These are phyloP conservation scores for Choanephora cucurbitarum DNA, from an alignment of 371 early-diverging fungal species.

Conservation along the genomic window DNA sequence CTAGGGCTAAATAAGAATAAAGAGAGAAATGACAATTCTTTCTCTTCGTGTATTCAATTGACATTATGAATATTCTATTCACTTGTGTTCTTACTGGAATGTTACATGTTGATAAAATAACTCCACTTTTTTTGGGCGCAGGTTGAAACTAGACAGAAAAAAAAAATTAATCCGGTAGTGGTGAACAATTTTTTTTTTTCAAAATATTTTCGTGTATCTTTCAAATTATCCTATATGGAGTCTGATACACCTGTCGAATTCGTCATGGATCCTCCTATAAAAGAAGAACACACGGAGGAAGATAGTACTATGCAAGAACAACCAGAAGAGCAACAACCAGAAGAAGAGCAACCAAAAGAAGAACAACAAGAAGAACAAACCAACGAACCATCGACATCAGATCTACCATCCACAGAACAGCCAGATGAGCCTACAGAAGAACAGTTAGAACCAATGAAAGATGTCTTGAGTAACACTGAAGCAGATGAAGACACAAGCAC, in stretches of 20 bases:
- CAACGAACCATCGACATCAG: neutral
- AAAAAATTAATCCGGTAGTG: too few relatives aligned
- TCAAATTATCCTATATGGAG: slow-evolving; percentile 1
- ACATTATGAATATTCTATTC: too few relatives aligned
- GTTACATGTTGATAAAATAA: too few relatives aligned
- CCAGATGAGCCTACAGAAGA: slow-evolving; percentile 2
- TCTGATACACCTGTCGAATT: slow-evolving; percentile 7
- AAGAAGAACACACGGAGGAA: neutral
- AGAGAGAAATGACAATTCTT: too few relatives aligned
- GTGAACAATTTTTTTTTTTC: neutral
- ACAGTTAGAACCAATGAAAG: neutral
- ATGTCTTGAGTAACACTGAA: neutral
- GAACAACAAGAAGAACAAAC: neutral
- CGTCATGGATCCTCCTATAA: neutral
- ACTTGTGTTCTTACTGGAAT: too few relatives aligned
- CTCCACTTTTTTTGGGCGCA: too few relatives aligned
- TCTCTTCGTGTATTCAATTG: too few relatives aligned
- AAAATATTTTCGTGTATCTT: neutral
- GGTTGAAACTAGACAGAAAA: too few relatives aligned
- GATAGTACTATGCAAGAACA: slow-evolving; percentile 3
- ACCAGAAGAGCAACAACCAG: neutral
- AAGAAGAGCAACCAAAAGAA: neutral
- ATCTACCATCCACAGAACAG: neutral
- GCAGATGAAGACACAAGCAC: slow-evolving; percentile 4
- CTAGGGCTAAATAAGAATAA: too few relatives aligned